phyloP scores from a whole-genome alignment of 441 rosid genomes.

The Arabidopsis lyrata region DNA sequence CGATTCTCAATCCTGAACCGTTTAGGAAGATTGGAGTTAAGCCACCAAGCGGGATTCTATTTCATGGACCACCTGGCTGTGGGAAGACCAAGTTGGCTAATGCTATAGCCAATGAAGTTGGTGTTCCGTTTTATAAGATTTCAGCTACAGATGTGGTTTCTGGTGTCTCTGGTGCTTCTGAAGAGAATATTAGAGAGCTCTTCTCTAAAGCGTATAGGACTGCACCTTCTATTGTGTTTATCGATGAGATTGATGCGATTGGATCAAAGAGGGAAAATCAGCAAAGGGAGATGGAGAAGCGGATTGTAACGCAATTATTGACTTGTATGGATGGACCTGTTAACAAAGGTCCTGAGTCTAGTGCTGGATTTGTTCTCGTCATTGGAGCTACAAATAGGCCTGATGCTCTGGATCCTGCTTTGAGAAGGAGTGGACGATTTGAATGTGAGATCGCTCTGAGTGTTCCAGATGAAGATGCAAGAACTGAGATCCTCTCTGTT shows the following conservation, averaged over 20 bases:
- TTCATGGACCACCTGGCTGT: slow-evolving; percentile 94
- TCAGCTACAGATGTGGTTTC: slow-evolving; percentile 90
- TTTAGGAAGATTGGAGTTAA: slow-evolving; percentile 66
- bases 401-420: slow-evolving; percentile 85
- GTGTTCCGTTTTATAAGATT: slow-evolving; percentile 83
- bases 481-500: slow-evolving; percentile 79
- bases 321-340: slow-evolving; percentile 89
- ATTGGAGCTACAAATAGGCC: slow-evolving; percentile 97
- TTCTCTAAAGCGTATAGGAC: slow-evolving; percentile 82
- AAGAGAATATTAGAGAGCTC: slow-evolving; percentile 83
- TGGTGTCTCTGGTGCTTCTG: slow-evolving; percentile 91
- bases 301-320: slow-evolving; percentile 90
- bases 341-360: slow-evolving; percentile 48
- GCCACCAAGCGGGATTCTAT: slow-evolving; percentile 82
- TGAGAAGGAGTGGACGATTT: slow-evolving; percentile 93
- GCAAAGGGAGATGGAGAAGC: slow-evolving; percentile 90
- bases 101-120: slow-evolving; percentile 90
- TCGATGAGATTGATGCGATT: slow-evolving; percentile 96
- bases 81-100: slow-evolving; percentile 94
- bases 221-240: slow-evolving; percentile 89
- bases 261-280: slow-evolving; percentile 88
- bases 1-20: slow-evolving; percentile 74
- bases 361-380: slow-evolving; percentile 77
- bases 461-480: slow-evolving; percentile 84
- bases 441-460: slow-evolving; percentile 85